Percentiles rank a stretch among this genome's conserved stretches.
phyloP scores from a whole-genome alignment of 2,329 filamentous ascomycete species.

The Torrubiella hemipterigena region DNA sequence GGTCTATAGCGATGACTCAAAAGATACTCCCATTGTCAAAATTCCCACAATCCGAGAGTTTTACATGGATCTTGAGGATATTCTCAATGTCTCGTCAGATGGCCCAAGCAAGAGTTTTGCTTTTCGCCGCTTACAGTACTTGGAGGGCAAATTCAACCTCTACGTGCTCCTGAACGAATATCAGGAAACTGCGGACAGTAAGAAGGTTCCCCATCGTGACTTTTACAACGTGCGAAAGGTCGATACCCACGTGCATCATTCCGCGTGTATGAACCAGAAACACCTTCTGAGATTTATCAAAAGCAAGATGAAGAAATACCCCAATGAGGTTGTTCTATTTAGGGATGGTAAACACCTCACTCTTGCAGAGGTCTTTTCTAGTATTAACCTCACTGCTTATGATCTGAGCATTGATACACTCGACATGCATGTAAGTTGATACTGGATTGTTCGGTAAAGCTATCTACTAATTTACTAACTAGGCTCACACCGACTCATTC shows the following conservation, averaged over 20 bases:
- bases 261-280: conserved; percentile 99
- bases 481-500: conserved; percentile 95
- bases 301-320: conserved; percentile 98
- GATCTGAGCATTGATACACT: conserved; percentile 96
- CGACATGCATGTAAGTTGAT: conserved; percentile 79
- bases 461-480: conserved; percentile 5
- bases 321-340: conserved; percentile 85
- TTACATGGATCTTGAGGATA: conserved; percentile 84
- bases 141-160: conserved; percentile 94
- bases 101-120: conserved; percentile 96
- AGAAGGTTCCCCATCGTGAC: conserved; percentile 92
- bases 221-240: conserved; percentile 99
- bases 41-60: conserved; percentile 93
- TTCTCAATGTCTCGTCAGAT: conserved; percentile 83
- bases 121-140: conserved; percentile 83
- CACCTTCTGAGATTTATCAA: conserved; percentile 97
- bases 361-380: conserved; percentile 86
- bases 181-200: conserved; percentile 94
- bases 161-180: conserved; percentile 93
- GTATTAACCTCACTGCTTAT: conserved; percentile 94
- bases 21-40: conserved; percentile 57
- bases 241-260: conserved; percentile 97
- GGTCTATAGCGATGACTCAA: conserved; percentile 62
- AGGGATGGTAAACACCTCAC: conserved; percentile 89
- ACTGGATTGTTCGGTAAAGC: conserved; percentile 4